Evolutionary conservation across 1,139 yeast genomes (phyloP).

Genomic region (Saccharomyces hybrid): DNA sequence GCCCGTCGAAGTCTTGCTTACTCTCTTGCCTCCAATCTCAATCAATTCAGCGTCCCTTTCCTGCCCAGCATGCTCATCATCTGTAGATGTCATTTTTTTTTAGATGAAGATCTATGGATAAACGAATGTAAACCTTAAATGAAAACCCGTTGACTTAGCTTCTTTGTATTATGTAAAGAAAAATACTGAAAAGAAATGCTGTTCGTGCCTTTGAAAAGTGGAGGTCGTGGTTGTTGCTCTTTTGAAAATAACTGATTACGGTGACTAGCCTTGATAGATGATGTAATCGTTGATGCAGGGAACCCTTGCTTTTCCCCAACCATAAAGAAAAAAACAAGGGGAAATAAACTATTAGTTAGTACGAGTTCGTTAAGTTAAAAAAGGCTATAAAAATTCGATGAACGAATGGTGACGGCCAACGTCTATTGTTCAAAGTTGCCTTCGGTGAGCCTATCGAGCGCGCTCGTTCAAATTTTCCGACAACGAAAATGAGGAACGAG

Average conservation of each 20-base stretch:
- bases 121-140: neutral
- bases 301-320: neutral
- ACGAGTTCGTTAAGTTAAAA: slow-evolving; percentile 1
- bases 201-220: neutral
- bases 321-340: neutral
- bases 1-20: slow-evolving; percentile 38
- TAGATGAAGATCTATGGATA: neutral
- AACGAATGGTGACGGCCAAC: neutral
- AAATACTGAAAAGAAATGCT: neutral
- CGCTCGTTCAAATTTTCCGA: neutral
- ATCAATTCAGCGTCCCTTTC: slow-evolving; percentile 23
- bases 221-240: neutral
- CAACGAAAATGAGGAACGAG: neutral
- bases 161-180: neutral
- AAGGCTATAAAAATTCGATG: neutral
- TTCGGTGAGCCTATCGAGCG: neutral
- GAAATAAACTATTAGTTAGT: neutral
- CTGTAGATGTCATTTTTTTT: slow-evolving; percentile 3
- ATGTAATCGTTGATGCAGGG: neutral
- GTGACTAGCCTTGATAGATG: neutral
- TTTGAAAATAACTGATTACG: neutral
- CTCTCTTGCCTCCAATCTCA: slow-evolving; percentile 33
- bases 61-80: slow-evolving; percentile 6
- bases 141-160: neutral
- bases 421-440: neutral